Evolutionary conservation across 352 stramenopile genomes (phyloP), one percentile per base, ranked within the genome.

Genomic region (Phytophthora ramorum): DNA sequence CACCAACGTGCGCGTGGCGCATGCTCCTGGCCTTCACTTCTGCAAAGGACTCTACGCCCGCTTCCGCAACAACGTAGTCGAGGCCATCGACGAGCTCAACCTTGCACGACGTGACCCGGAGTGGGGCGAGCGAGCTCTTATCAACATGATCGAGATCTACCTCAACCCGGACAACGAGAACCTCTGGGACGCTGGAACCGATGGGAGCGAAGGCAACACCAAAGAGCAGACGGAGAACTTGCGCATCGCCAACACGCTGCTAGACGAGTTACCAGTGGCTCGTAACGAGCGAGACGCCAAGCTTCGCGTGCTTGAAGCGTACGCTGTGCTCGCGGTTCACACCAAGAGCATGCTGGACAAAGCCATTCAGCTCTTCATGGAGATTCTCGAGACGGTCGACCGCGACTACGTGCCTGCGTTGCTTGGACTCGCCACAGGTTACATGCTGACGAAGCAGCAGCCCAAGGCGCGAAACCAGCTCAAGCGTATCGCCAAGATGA

Each of bases 401-500:
- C 73, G 83, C 32, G 90, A 98, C 63, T 93, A 97, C 66, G 83
- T 98, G 13, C 95, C 95, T 0, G 93, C 93, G 4, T 64, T 98
- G 16, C 86, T 98, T 2, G 95, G 93, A 3, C 73, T 95, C 2
- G 84, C 91, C 0, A 97, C 82, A 0, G 93, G 87, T 2, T 97
- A 98, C 71, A 97, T 98, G 89, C 73, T 98, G 12, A 92, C 93
- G 12, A 97, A 98, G 60, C 83, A 97, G 67, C 81, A 92, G 55
- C 89, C 90, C 32, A 97, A 98, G 69, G 93, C 95, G 16, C 82
- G 94, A 17, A 98, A 98, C 65, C 89, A 97, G 46, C 88, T 98
- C 57, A 98, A 98, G 73, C 87, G 94, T 22, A 97, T 98, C 49
- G 91, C 89, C 41, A 98, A 98, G 63, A 97, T 98, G 89, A 77